Conservation (phyloP, 2,329 filamentous ascomycete genomes). For the Sporothrix luriei region DNA sequence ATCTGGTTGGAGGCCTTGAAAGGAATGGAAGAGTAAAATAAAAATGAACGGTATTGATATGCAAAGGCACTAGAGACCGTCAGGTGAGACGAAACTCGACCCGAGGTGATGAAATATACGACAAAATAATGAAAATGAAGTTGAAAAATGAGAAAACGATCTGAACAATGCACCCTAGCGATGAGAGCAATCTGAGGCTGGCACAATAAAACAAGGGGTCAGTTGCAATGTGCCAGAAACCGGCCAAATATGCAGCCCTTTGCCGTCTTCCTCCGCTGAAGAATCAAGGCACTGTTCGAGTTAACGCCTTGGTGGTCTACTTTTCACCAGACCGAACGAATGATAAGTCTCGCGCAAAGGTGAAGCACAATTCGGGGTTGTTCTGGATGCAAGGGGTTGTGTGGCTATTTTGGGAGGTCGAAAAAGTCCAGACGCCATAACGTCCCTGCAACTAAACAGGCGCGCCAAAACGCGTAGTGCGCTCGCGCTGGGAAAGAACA, state of each 20-base stretch:
- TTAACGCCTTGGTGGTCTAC: background rate
- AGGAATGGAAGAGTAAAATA: background rate
- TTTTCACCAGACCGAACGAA: background rate
- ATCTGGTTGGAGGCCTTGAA: background rate
- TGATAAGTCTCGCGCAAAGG: background rate
- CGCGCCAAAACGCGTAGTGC: slow-evolving; percentile 5
- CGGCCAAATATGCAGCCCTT: background rate
- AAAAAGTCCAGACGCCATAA: background rate
- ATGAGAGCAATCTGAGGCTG: background rate
- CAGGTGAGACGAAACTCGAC: background rate
- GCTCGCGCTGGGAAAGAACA: background rate
- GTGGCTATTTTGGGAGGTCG: background rate
- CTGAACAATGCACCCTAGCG: background rate
- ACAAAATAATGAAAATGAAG: background rate
- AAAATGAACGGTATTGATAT: background rate
- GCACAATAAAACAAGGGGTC: background rate
- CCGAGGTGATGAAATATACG: background rate
- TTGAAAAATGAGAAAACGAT: background rate
- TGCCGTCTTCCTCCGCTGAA: background rate
- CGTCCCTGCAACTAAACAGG: slow-evolving; percentile 2
- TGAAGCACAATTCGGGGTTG: background rate
- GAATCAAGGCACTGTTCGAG: background rate
- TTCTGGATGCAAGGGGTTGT: background rate
- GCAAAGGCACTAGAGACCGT: background rate
- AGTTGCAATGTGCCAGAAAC: background rate